A percentile compares a stretch with the other conserved stretches of the same genome.
Conservation (phyloP, 2,329 filamentous ascomycete species). For the Venturia effusa region DNA sequence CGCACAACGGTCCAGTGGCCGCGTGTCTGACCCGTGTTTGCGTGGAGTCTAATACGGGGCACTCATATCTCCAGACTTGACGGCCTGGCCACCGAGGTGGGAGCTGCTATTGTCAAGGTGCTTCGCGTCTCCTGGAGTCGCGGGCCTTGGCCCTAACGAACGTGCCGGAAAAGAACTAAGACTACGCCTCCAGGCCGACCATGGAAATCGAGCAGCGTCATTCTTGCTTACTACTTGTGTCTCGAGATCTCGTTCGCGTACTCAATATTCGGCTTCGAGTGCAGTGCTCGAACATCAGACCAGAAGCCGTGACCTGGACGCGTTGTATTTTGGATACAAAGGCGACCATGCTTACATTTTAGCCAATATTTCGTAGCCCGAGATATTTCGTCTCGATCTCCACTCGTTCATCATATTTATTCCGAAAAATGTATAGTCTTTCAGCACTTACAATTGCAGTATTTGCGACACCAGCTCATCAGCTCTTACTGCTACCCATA, state of each 20-base stretch:
- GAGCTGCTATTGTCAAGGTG: too few relatives aligned
- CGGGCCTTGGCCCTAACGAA: not conserved
- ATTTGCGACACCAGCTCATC: slow-evolving; percentile 5
- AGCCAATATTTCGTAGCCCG: not conserved
- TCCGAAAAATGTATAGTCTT: not conserved
- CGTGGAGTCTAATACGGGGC: not conserved
- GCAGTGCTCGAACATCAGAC: not conserved
- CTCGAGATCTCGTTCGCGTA: not conserved
- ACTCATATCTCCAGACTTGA: too few relatives aligned
- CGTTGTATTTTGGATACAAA: not conserved
- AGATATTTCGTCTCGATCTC: not conserved
- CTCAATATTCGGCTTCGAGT: not conserved
- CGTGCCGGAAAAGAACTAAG: not conserved
- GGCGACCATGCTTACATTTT: not conserved
- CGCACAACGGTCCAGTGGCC: not conserved
- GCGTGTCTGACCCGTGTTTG: not conserved
- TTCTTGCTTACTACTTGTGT: not conserved
- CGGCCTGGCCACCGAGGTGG: too few relatives aligned
- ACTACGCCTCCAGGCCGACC: not conserved
- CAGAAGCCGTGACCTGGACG: too few relatives aligned
- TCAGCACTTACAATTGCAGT: not conserved
- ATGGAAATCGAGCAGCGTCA: not conserved
- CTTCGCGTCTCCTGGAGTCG: too few relatives aligned
- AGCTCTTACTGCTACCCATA: slow-evolving; percentile 8
- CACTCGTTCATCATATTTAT: not conserved